phyloP scores from a whole-genome alignment of 352 stramenopile genomes.

The Globisporangium lucens region DNA sequence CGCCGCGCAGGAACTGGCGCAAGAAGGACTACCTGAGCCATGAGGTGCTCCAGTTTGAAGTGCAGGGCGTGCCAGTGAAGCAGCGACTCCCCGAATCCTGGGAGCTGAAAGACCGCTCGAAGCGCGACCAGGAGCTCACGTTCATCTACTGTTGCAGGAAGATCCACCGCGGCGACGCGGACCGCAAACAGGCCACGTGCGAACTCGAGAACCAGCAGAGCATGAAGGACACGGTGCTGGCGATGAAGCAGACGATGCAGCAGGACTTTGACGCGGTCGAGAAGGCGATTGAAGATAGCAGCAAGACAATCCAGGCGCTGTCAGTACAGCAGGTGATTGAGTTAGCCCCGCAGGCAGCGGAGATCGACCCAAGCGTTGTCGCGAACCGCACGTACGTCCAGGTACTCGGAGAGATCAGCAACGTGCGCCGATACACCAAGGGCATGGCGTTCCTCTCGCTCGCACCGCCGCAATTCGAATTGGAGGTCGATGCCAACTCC shows the following conservation, averaged over 20 bases:
- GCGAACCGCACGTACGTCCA: constrained; percentile 28
- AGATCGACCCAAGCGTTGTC: constrained; percentile 16
- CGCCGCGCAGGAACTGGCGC: constrained; percentile 61
- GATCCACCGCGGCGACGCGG: not conserved
- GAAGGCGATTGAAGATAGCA: constrained; percentile 5
- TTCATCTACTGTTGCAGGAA: constrained; percentile 38
- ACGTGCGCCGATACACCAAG: constrained; percentile 42
- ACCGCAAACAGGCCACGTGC: not conserved
- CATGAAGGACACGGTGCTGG: constrained; percentile 18
- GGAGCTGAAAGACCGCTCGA: constrained; percentile 3
- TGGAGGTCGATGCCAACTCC: not conserved
- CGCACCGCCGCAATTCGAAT: not conserved
- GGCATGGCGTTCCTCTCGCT: constrained; percentile 50
- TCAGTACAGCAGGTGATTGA: constrained; percentile 19
- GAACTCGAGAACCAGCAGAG: constrained; percentile 4
- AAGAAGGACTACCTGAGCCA: constrained; percentile 57
- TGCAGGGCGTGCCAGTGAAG: constrained; percentile 27
- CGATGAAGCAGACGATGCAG: constrained; percentile 20
- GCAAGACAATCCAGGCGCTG: constrained; percentile 1
- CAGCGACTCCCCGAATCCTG: not conserved
- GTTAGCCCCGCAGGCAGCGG: constrained; percentile 16
- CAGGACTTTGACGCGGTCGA: constrained; percentile 16
- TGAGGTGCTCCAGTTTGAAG: constrained; percentile 25
- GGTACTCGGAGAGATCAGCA: constrained; percentile 32
- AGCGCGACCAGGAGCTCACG: constrained; percentile 24